Evolutionary conservation across 1,284 basidiomycete species (phyloP).

Genomic region (Mrakiaceae sp.): DNA sequence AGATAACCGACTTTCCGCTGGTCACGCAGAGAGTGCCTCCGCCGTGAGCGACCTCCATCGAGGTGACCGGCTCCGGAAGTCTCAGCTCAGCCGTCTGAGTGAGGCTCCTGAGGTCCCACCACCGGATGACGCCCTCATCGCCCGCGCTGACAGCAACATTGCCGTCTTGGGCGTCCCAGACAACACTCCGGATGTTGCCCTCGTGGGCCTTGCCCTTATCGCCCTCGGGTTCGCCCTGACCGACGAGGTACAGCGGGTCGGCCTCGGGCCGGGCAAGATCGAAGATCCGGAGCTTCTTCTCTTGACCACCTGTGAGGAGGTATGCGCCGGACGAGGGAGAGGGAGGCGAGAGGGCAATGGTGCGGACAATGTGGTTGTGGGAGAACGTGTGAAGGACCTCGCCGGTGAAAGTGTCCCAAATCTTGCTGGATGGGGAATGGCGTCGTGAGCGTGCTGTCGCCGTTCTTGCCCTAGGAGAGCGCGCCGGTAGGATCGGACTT

Average conservation of each 20-base stretch:
- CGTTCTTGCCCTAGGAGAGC: too few species aligned
- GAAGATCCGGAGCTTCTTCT: constrained; percentile 94
- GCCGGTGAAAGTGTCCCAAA: constrained; percentile 95
- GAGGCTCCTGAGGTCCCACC: constrained; percentile 88
- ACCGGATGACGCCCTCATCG: constrained; percentile 87
- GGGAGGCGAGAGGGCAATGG: constrained; percentile 68
- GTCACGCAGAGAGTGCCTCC: constrained; percentile 82
- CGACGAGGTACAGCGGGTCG: constrained; percentile 65
- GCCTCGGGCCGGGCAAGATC: constrained; percentile 72
- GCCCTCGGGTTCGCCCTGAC: constrained; percentile 37
- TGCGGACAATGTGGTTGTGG: constrained; percentile 96
- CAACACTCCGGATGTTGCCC: constrained; percentile 79
- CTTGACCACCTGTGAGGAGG: constrained; percentile 86
- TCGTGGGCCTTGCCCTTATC: constrained; percentile 54
- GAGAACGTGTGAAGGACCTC: constrained; percentile 79
- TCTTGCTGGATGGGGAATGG: constrained; percentile 49
- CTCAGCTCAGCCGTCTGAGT: constrained; percentile 57
- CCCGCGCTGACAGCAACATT: constrained; percentile 71
- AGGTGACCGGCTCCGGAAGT: constrained; percentile 72
- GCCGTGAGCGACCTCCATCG: constrained; percentile 80
- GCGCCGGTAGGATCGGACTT: constrained; percentile 30
- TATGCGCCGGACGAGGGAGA: constrained; percentile 31
- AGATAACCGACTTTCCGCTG: constrained; percentile 81
- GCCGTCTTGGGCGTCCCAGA: constrained; percentile 73
- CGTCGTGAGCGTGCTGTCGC: too few species aligned